Percentiles rank a stretch among this genome's conserved stretches.
Conservation (phyloP, 345 rosid genomes). For the Mangifera indica region DNA sequence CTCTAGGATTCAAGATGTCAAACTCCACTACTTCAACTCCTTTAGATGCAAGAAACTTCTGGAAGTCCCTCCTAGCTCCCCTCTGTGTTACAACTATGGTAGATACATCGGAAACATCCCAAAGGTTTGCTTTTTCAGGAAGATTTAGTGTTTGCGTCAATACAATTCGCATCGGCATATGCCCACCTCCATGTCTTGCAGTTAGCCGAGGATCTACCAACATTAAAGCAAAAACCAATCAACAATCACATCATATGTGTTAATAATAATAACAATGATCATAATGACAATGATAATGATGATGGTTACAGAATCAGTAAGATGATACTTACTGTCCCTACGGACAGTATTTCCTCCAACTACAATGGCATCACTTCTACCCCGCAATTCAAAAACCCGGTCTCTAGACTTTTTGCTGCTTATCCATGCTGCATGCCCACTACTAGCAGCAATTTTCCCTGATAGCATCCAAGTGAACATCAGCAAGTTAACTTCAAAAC, state of each 20-base stretch:
- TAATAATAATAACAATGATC: background rate
- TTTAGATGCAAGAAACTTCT: slow-evolving; percentile 72
- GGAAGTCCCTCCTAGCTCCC: slow-evolving; percentile 88
- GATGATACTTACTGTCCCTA: slow-evolving; percentile 60
- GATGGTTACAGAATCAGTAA: background rate
- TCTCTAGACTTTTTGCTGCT: slow-evolving; percentile 78
- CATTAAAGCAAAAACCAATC: slow-evolving; percentile 8
- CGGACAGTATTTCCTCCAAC: slow-evolving; percentile 95
- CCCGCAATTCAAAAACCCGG: slow-evolving; percentile 79
- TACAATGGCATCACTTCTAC: slow-evolving; percentile 81
- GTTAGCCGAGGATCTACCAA: slow-evolving; percentile 78
- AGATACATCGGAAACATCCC: slow-evolving; percentile 79
- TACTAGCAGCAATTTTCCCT: slow-evolving; percentile 93
- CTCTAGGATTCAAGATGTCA: slow-evolving; percentile 88
- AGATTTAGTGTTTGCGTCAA: slow-evolving; percentile 80
- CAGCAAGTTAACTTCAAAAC: background rate
- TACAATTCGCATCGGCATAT: slow-evolving; percentile 79
- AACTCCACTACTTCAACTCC: slow-evolving; percentile 97
- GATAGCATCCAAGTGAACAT: slow-evolving; percentile 21
- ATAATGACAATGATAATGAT: background rate
- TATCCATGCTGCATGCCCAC: slow-evolving; percentile 96
- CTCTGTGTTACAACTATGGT: slow-evolving; percentile 88
- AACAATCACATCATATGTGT: background rate
- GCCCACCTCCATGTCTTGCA: slow-evolving; percentile 88
- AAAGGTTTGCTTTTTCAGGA: slow-evolving; percentile 84